Base-by-base conservation (phyloP, 352 stramenopile genomes). In the Saprolegnia diclina region DNA sequence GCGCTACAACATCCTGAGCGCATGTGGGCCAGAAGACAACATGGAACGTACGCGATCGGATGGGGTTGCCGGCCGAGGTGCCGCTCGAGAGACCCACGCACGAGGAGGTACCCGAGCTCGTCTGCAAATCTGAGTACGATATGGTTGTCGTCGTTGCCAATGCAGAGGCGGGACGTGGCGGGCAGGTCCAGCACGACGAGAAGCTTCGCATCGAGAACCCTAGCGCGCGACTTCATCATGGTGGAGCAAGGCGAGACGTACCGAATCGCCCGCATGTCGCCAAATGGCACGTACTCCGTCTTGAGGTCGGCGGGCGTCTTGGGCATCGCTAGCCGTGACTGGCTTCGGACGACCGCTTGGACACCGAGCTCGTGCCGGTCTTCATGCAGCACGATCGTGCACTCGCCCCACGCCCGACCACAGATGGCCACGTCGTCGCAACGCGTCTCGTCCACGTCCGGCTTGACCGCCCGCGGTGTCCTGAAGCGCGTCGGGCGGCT, bases 291-390 rank as follows among this genome's bases (percentile, higher is more conserved):
- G 40, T 69, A 69, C 13, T 45, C 22, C 18, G 21, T 29, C 38
- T 69, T 59, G 21, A 52, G 3, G 45, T 62, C 63, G 44, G 45
- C 35, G 29, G 21, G 7, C 9, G 48, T 6, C 50, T 69, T 69
- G 45, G 45, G 63, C 24, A 44, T n/a, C 42, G n/a, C 32, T 9
- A 56, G 21, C 13, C 21, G 13, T 2, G n/a, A 35, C 40, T 40
- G 46, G n/a, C 5, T n/a, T 32, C 46, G 54, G 5, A 45, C 11
- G 13, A 26, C 13, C 35, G 44, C 40, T 22, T 37, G 63, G n/a
- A 69, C 35, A 19, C 61, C 63, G 7, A 69, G 21, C 22, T 69
- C 63, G 6, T 16, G 9, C 7, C 63, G 63, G 32, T 62, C 63
- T 11, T 32, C 19, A 22, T 69, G 63, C 19, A 69, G 61, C 5